These are phyloP conservation scores for Calonectria pteridis DNA, from an alignment of 2,329 filamentous ascomycete species.

Conservation along the genomic window DNA sequence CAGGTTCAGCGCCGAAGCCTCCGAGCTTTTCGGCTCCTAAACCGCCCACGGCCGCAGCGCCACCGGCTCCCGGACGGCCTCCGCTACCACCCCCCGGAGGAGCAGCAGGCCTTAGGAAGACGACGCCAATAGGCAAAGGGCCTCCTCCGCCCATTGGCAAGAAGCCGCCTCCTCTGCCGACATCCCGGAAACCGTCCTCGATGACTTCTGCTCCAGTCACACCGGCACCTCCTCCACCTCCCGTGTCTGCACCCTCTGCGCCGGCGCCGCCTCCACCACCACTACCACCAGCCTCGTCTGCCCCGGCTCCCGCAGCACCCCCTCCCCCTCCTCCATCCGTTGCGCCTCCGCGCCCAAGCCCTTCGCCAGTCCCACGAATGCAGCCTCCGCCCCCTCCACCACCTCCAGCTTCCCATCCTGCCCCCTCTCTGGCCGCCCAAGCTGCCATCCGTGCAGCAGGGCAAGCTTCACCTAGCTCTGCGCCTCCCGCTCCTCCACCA, in stretches of 20 bases:
- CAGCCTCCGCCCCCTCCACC: constrained; percentile 45
- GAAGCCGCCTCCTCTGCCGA: constrained; percentile 76
- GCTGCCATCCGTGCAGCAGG: constrained; percentile 59
- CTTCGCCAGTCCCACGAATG: constrained; percentile 49
- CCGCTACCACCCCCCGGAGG: constrained; percentile 59
- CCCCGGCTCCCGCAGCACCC: constrained; percentile 57
- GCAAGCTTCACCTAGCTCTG: constrained; percentile 53
- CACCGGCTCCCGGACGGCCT: constrained; percentile 38
- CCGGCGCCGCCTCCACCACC: constrained; percentile 54
- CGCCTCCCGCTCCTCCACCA: constrained; percentile 52
- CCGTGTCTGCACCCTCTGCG: constrained; percentile 51
- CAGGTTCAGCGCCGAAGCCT: constrained; percentile 60
- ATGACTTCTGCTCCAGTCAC: constrained; percentile 43
- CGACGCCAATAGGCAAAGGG: constrained; percentile 65
- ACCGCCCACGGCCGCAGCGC: constrained; percentile 57
- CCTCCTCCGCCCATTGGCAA: constrained; percentile 85
- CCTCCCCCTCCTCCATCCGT: constrained; percentile 53
- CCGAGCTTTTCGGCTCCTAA: constrained; percentile 70
- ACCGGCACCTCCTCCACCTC: constrained; percentile 52
- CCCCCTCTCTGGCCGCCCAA: constrained; percentile 57
- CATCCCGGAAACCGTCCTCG: constrained; percentile 68
- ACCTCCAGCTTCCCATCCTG: constrained; percentile 41
- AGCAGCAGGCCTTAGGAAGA: constrained; percentile 67
- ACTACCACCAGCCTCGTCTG: constrained; percentile 55
- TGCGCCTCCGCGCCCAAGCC: constrained; percentile 54